These are phyloP conservation scores for Porogramme epimiltina DNA, from an alignment of 1,284 basidiomycete genomes.

Conservation along the genomic window DNA sequence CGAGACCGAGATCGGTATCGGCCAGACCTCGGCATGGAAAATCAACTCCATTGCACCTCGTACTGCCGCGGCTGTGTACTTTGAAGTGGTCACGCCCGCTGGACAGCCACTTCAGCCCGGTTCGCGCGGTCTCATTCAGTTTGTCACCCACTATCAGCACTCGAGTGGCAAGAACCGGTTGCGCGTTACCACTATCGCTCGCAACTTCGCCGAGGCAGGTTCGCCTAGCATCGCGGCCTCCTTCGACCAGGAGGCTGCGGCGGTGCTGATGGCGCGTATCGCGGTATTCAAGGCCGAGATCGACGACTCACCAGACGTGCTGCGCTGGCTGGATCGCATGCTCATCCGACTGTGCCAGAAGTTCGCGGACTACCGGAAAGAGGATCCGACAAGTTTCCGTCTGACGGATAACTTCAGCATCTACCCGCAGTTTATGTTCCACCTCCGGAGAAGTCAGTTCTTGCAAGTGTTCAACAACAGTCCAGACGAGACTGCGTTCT, in stretches of 20 bases:
- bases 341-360: constrained; percentile 98
- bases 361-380: constrained; percentile 99
- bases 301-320: constrained; percentile 96
- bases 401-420: constrained; percentile 97
- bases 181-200: constrained; percentile 95
- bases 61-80: constrained; percentile 93
- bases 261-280: constrained; percentile 98
- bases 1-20: constrained; percentile 99
- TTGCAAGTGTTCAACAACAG: constrained; percentile 99
- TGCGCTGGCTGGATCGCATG: constrained; percentile 99
- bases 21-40: constrained; percentile 99
- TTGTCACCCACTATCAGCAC: constrained; percentile 99
- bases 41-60: constrained; percentile 90
- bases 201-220: constrained; percentile 97
- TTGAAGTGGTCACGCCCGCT: constrained; percentile 98
- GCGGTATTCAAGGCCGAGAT: constrained; percentile 99
- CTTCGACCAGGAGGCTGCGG: constrained; percentile 98
- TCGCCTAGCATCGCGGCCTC: constrained; percentile 91
- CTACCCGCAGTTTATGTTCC: constrained; percentile 99
- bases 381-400: constrained; percentile 94
- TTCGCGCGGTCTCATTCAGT: constrained; percentile 95
- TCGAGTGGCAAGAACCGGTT: constrained; percentile 92
- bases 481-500: constrained; percentile 99
- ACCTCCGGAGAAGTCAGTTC: constrained; percentile 96
- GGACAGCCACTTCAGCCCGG: constrained; percentile 92